These are phyloP conservation scores for Centrapalus pauciflorus DNA, from an alignment of 129 eudicot genomes.

Conservation along the genomic window DNA sequence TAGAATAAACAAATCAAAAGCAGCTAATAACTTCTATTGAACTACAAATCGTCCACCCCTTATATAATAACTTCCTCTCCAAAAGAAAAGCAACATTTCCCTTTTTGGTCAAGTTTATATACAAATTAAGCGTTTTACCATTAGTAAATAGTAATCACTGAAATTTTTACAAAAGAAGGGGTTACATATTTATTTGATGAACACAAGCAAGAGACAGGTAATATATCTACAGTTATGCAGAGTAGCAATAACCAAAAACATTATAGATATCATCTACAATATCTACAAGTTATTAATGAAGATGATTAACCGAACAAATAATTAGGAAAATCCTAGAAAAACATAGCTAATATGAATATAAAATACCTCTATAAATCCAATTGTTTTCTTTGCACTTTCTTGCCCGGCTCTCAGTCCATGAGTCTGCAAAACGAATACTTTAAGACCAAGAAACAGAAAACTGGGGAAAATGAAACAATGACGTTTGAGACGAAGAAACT, in stretches of 20 bases:
- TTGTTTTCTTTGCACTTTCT: constrained; percentile 71
- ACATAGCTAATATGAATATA: neutral
- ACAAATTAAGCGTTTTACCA: neutral
- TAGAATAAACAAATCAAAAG: neutral
- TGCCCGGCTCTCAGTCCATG: constrained; percentile 89
- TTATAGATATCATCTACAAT: neutral
- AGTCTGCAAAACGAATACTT: constrained; percentile 47
- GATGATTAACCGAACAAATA: neutral
- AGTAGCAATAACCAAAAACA: neutral
- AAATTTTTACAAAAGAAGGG: neutral
- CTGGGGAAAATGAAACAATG: too few species aligned
- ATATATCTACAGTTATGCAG: neutral
- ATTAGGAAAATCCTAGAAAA: neutral
- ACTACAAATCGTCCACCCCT: neutral
- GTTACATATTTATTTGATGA: neutral
- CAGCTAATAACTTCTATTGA: neutral
- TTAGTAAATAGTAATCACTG: neutral
- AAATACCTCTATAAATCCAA: constrained; percentile 85
- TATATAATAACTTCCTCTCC: neutral
- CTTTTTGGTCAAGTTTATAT: neutral
- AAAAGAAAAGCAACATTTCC: neutral
- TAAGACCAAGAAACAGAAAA: neutral
- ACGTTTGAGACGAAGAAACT: too few species aligned
- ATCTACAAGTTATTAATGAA: constrained; percentile 5
- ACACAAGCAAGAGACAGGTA: neutral